These are phyloP conservation scores for Coemansia sp. DNA, from an alignment of 192 early-diverging fungal species.

Conservation along the genomic window DNA sequence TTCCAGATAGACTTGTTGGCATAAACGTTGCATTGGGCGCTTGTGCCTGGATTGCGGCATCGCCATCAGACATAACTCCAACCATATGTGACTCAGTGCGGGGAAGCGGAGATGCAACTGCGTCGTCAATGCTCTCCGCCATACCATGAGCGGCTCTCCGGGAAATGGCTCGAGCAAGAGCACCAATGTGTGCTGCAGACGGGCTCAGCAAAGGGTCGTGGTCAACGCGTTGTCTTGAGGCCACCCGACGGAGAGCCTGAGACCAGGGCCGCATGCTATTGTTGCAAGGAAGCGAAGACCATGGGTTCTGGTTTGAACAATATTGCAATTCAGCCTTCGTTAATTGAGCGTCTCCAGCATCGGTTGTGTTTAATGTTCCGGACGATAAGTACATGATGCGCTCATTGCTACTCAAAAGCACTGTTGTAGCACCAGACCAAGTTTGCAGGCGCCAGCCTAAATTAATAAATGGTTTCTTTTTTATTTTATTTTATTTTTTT, in stretches of 20 bases:
- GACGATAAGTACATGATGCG: constrained; percentile 6
- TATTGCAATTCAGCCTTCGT: neutral
- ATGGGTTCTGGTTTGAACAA: constrained; percentile 14
- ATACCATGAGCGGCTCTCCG: constrained; percentile 20
- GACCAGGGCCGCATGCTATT: neutral
- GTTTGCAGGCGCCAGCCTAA: too few relatives aligned
- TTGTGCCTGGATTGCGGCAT: constrained; percentile 6
- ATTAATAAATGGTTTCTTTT: too few relatives aligned
- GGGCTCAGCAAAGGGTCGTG: constrained; percentile 45
- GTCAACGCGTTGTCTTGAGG: constrained; percentile 13
- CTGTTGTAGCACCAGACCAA: too few relatives aligned
- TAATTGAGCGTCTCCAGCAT: neutral
- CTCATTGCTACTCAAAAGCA: constrained; percentile 11
- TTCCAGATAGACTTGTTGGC: too few relatives aligned
- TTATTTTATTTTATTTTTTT: too few relatives aligned
- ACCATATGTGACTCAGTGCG: constrained; percentile 38
- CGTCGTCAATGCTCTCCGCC: constrained; percentile 36
- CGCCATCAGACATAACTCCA: constrained; percentile 27
- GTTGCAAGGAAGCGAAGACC: neutral
- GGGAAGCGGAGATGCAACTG: constrained; percentile 41
- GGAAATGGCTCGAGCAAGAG: constrained; percentile 12
- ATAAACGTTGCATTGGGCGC: neutral
- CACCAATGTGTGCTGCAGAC: constrained; percentile 16
- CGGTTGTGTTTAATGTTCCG: constrained; percentile 1
- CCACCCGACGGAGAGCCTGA: constrained; percentile 15